Evolutionary conservation across 768 basidiomycete species (phyloP).

Genomic region (Suillus paluster): DNA sequence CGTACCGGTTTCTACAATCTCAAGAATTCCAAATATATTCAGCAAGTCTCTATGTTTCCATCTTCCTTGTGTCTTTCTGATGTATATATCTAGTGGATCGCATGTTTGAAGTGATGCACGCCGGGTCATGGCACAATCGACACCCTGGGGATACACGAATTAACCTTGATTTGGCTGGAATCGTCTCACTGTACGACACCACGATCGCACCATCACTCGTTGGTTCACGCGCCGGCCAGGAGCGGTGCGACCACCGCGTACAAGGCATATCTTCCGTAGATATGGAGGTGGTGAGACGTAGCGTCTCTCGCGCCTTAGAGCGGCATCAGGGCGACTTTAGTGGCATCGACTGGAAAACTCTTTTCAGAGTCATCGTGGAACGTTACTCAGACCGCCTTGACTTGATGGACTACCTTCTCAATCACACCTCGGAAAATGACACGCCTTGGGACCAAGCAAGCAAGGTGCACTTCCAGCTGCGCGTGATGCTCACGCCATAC

Average conservation of each 20-base stretch:
- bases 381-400: slow-evolving; percentile 48
- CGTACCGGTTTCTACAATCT: neutral
- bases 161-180: slow-evolving; percentile 22
- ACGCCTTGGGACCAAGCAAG: slow-evolving; percentile 6
- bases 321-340: slow-evolving; percentile 20
- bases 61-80: slow-evolving; percentile 9
- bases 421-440: slow-evolving; percentile 11
- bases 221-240: slow-evolving; percentile 15
- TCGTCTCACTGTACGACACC: slow-evolving; percentile 35
- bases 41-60: neutral
- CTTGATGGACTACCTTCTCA: slow-evolving; percentile 41
- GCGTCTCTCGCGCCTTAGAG: slow-evolving; percentile 12
- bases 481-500: slow-evolving; percentile 22
- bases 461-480: slow-evolving; percentile 22
- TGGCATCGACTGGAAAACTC: slow-evolving; percentile 47
- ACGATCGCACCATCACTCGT: slow-evolving; percentile 24
- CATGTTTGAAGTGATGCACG: slow-evolving; percentile 18
- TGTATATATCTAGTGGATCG: neutral
- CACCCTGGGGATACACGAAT: slow-evolving; percentile 33
- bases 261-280: slow-evolving; percentile 19
- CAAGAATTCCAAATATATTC: neutral
- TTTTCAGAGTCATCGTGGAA: slow-evolving; percentile 43
- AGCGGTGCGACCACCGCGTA: slow-evolving; percentile 26
- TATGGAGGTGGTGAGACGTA: slow-evolving; percentile 8
- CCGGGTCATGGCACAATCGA: slow-evolving; percentile 29